Base-by-base conservation (phyloP, 225 moss, liverwort and hornwort genomes). In the Takakia lepidozioides region DNA sequence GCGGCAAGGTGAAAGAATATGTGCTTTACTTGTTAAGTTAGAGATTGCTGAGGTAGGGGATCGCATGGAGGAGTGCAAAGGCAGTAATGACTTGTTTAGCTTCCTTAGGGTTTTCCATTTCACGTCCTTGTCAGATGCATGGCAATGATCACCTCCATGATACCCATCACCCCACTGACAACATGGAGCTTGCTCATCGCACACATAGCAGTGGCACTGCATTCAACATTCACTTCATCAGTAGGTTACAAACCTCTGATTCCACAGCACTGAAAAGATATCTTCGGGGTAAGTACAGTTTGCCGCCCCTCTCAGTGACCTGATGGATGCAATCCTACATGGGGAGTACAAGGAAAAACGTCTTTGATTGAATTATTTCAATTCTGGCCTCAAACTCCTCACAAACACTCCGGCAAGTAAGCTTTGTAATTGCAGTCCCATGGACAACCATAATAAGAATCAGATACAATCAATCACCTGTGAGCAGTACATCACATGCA, bases 201-300 rank as follows among this genome's bases (percentile, higher is more conserved):
- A 87, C 15, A 87, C 83, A 62, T 81, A 87, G 48, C 83, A 87
- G 60, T 87, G 87, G 60, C 83, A 83, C 80, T 87, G 74, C 80
- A 74, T 15, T 19, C 60, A 21, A 45, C 25, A 63, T 27, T 8
- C 2, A 21, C 7, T 23, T 2, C n/a, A 27, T 17, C 32, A 45
- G 13, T 32, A 3, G 21, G 19, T 3, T 23, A 10, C n/a, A 37
- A 36, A 3, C 36, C n/a, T n/a, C n/a, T n/a, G n/a, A n/a, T n/a
- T n/a, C n/a, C n/a, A n/a, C n/a, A n/a, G n/a, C n/a, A n/a, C n/a
- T n/a, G n/a, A n/a, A n/a, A n/a, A n/a, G n/a, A n/a, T n/a, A n/a
- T n/a, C n/a, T n/a, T n/a, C n/a, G n/a, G n/a, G n/a, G n/a, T n/a
- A n/a, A n/a, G n/a, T n/a, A n/a, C n/a, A n/a, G n/a, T n/a, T n/a